These are phyloP conservation scores for Wickerhamomyces chambardii DNA, from an alignment of 805 yeast species.

Conservation along the genomic window DNA sequence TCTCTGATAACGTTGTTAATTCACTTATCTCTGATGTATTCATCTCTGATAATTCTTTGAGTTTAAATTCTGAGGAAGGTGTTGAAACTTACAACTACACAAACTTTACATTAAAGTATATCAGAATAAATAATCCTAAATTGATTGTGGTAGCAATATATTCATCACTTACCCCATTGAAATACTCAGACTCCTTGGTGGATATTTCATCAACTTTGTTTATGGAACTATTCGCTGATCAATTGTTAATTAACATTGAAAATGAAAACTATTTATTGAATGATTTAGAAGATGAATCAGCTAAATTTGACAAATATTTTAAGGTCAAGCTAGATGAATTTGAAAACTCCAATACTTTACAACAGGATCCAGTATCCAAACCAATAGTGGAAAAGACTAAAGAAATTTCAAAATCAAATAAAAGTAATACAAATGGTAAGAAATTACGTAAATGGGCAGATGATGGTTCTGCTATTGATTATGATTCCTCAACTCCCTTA, in stretches of 20 bases:
- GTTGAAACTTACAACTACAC: slow-evolving; percentile 22
- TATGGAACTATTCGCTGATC: slow-evolving; percentile 21
- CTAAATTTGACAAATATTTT: slow-evolving; percentile 28
- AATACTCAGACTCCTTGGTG: slow-evolving; percentile 25
- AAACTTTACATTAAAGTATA: slow-evolving; percentile 36
- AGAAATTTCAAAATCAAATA: slow-evolving; percentile 1
- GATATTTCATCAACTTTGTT: slow-evolving; percentile 18
- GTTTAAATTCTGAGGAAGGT: slow-evolving; percentile 10
- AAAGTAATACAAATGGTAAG: slow-evolving; percentile 19
- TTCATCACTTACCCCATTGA: slow-evolving; percentile 25
- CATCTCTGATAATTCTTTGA: slow-evolving; percentile 25
- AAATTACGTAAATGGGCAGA: slow-evolving; percentile 57
- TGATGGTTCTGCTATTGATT: slow-evolving; percentile 42
- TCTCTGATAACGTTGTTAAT: slow-evolving; percentile 33
- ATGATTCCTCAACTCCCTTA: slow-evolving; percentile 21
- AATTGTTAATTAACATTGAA: slow-evolving; percentile 15
- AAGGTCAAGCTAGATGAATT: slow-evolving; percentile 23
- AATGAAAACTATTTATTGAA: slow-evolving; percentile 19
- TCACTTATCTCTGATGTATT: slow-evolving; percentile 39
- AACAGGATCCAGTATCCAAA: too few species aligned
- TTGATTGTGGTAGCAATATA: slow-evolving; percentile 34
- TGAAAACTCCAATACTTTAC: slow-evolving; percentile 1
- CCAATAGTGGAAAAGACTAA: slow-evolving; percentile 9
- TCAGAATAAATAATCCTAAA: slow-evolving; percentile 30
- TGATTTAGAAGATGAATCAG: slow-evolving; percentile 23